phyloP scores from a whole-genome alignment of 345 rosid genomes.

The Pugionium cornutum region DNA sequence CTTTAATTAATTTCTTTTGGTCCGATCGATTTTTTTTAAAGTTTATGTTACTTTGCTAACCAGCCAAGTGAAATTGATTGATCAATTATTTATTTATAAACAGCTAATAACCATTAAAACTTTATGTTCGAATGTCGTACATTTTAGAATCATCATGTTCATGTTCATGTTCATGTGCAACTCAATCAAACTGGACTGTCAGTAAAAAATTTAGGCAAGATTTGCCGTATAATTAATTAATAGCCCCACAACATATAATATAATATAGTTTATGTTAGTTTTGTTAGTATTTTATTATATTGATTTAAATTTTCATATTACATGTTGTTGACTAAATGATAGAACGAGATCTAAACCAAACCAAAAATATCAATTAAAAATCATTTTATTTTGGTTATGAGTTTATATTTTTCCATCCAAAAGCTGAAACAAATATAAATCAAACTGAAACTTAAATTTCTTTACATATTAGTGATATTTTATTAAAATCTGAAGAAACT shows the following conservation, averaged over 20 bases:
- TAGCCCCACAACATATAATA: too few relatives aligned
- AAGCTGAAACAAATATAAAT: not conserved
- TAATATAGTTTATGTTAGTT: too few relatives aligned
- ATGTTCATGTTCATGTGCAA: not conserved
- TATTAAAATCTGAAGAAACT: not conserved
- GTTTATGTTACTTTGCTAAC: constrained; percentile 37
- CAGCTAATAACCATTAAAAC: not conserved
- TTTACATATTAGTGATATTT: not conserved
- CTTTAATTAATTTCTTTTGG: constrained; percentile 33
- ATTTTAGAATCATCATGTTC: not conserved
- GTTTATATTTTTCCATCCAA: not conserved
- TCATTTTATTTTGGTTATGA: not conserved
- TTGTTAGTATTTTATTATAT: too few relatives aligned
- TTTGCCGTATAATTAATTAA: not conserved
- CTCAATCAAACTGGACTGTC: not conserved
- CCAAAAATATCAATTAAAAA: not conserved
- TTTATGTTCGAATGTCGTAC: constrained; percentile 9
- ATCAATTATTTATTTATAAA: constrained; percentile 17
- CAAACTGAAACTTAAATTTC: not conserved
- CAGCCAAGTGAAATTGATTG: constrained; percentile 30
- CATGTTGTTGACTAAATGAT: too few relatives aligned
- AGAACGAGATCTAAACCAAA: not conserved
- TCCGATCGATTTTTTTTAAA: constrained; percentile 15
- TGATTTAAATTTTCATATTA: too few relatives aligned
- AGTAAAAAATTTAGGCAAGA: not conserved